phyloP scores from a whole-genome alignment of 2,329 filamentous ascomycete species.

The Venturia effusa region DNA sequence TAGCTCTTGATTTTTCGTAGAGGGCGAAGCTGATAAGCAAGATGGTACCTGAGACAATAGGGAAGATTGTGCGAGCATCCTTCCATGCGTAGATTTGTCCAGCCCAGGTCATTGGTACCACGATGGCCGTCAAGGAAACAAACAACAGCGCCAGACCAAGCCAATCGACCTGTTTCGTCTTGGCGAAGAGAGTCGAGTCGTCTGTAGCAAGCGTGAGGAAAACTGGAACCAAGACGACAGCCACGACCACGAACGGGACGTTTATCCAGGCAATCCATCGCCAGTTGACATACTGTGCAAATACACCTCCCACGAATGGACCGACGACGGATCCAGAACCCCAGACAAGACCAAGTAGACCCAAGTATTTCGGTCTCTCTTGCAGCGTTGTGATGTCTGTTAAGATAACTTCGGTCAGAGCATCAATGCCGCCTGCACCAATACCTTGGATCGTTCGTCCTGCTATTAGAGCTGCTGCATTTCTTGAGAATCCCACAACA shows the following conservation, averaged over 20 bases:
- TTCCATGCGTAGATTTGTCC: neutral
- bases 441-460: constrained; percentile 30
- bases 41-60: neutral
- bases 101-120: neutral
- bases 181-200: neutral
- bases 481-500: constrained; percentile 33
- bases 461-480: constrained; percentile 23
- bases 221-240: neutral
- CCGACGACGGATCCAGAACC: constrained; percentile 30
- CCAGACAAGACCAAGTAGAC: constrained; percentile 24
- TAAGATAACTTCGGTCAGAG: constrained; percentile 30
- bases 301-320: constrained; percentile 31
- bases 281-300: constrained; percentile 14
- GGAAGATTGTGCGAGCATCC: neutral
- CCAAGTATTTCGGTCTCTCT: constrained; percentile 27
- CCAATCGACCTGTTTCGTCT: neutral
- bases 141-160: neutral
- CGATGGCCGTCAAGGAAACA: neutral
- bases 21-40: neutral
- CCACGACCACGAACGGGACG: neutral
- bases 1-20: neutral
- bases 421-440: constrained; percentile 29
- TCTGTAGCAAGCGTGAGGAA: neutral
- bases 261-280: constrained; percentile 17
- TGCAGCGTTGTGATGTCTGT: constrained; percentile 29